phyloP scores from a whole-genome alignment of 2,329 filamentous ascomycete genomes.

The Curvularia sp. region DNA sequence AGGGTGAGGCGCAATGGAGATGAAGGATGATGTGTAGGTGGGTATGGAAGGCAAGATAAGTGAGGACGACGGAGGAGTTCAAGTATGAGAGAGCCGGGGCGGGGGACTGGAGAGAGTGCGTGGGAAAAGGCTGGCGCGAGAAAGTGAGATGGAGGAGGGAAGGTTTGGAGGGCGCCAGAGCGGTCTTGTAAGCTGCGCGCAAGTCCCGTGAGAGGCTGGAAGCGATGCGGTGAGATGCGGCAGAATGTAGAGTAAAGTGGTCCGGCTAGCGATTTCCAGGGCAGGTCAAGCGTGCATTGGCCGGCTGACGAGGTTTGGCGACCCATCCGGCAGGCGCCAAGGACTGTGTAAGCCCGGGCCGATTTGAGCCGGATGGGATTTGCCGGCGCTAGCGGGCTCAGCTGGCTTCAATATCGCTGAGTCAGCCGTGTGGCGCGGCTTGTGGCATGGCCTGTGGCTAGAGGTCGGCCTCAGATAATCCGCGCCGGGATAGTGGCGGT shows the following conservation, averaged over 20 bases:
- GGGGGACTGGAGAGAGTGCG: slow-evolving; percentile 25
- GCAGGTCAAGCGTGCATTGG: slow-evolving; percentile 29
- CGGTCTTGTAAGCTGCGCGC: slow-evolving; percentile 48
- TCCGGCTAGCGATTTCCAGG: slow-evolving; percentile 27
- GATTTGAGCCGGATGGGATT: slow-evolving; percentile 6
- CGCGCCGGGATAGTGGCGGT: slow-evolving; percentile 19
- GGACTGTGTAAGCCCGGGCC: slow-evolving; percentile 19
- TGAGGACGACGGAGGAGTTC: slow-evolving; percentile 15
- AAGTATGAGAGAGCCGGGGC: slow-evolving; percentile 17
- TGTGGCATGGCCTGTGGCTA: slow-evolving; percentile 11
- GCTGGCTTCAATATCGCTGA: neutral
- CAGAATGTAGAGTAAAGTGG: slow-evolving; percentile 33
- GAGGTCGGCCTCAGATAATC: slow-evolving; percentile 22
- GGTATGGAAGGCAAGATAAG: slow-evolving; percentile 17
- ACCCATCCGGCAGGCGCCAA: slow-evolving; percentile 24
- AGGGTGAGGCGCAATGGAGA: slow-evolving; percentile 23
- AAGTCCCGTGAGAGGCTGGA: slow-evolving; percentile 47
- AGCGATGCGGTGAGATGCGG: slow-evolving; percentile 29
- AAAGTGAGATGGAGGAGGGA: slow-evolving; percentile 48
- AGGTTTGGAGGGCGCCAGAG: slow-evolving; percentile 42
- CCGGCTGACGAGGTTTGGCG: slow-evolving; percentile 17
- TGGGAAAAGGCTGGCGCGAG: slow-evolving; percentile 34
- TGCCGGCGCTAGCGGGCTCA: slow-evolving; percentile 8
- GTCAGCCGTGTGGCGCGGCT: slow-evolving; percentile 8
- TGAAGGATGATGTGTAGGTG: slow-evolving; percentile 17